These are phyloP conservation scores for Ecytonucleospora hepatopenaei DNA, from an alignment of 371 early-diverging fungal species.

Conservation along the genomic window DNA sequence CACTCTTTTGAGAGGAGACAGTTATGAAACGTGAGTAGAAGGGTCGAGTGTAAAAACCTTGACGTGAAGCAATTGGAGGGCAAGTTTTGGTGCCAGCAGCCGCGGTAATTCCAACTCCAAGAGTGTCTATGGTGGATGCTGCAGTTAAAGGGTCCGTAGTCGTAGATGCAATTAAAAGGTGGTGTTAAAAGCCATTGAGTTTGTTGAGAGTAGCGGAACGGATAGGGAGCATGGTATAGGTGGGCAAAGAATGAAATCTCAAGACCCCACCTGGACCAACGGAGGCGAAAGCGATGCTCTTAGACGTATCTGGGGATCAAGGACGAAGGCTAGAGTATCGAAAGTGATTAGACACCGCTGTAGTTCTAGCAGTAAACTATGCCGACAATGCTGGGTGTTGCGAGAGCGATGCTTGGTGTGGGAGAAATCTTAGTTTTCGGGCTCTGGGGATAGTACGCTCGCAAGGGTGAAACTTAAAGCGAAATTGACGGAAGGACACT, in stretches of 20 bases:
- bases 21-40: constrained; percentile 21
- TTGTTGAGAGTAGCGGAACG: constrained; percentile 7
- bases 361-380: constrained; percentile 67
- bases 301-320: constrained; percentile 64
- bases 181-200: background rate
- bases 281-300: constrained; percentile 57
- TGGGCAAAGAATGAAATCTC: constrained; percentile 44
- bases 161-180: constrained; percentile 10
- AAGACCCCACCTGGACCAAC: constrained; percentile 60
- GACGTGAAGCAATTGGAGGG: constrained; percentile 22
- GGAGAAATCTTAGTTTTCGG: constrained; percentile 34
- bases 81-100: constrained; percentile 41
- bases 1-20: constrained; percentile 30
- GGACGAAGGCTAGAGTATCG: constrained; percentile 65
- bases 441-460: constrained; percentile 44
- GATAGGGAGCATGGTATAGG: constrained; percentile 21
- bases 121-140: constrained; percentile 36
- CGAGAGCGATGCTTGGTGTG: constrained; percentile 53
- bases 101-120: constrained; percentile 39
- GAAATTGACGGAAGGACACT: constrained; percentile 44
- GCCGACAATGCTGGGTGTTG: constrained; percentile 62
- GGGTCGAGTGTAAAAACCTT: background rate
- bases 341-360: constrained; percentile 65
- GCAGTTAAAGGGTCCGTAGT: constrained; percentile 42
- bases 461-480: constrained; percentile 41